Evolutionary conservation across 352 stramenopile genomes (phyloP).

Genomic region (Phytopythium oedochilum): DNA sequence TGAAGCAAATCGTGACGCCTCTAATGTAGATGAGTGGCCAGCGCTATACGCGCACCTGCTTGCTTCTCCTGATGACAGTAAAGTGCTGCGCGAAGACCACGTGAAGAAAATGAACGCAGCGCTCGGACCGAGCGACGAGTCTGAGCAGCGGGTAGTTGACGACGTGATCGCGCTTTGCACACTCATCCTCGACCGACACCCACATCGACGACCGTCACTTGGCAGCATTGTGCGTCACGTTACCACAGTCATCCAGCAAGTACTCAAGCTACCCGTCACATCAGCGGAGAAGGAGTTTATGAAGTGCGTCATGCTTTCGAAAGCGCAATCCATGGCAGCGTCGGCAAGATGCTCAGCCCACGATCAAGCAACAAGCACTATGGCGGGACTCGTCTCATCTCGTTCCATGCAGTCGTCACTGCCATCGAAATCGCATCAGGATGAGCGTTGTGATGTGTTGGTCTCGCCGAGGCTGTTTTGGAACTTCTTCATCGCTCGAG

Average conservation of each 20-base stretch:
- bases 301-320: neutral
- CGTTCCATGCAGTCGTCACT: neutral
- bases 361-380: too few species aligned
- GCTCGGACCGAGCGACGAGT: constrained; percentile 22
- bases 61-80: constrained; percentile 14
- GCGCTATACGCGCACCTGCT: constrained; percentile 57
- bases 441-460: neutral
- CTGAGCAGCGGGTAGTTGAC: constrained; percentile 25
- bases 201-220: constrained; percentile 20
- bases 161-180: constrained; percentile 20
- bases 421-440: neutral
- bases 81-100: constrained; percentile 39
- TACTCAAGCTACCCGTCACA: constrained; percentile 20
- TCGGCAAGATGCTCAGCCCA: neutral
- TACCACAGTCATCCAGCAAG: constrained; percentile 18
- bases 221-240: constrained; percentile 12
- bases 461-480: constrained; percentile 37
- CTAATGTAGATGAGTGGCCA: constrained; percentile 60
- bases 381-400: neutral
- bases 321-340: neutral
- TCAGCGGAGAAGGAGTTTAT: constrained; percentile 18
- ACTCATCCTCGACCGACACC: constrained; percentile 26
- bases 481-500: constrained; percentile 41
- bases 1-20: neutral
- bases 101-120: constrained; percentile 23